phyloP scores from a whole-genome alignment of 2,329 filamentous ascomycete species.

The Calonectria hongkongensis region DNA sequence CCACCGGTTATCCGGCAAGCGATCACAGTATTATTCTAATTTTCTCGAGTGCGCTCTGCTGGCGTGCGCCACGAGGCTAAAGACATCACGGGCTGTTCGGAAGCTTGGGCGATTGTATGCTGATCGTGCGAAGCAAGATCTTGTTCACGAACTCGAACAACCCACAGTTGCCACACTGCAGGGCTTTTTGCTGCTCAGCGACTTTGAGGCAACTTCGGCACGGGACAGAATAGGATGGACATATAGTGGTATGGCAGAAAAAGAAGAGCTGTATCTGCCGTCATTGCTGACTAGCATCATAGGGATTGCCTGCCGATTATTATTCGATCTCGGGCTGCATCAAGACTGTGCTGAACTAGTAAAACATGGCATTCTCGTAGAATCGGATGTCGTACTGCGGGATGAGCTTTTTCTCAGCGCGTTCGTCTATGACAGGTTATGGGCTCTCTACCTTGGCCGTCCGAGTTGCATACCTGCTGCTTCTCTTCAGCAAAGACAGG shows the following conservation, averaged over 20 bases:
- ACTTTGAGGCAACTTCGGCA: conserved; percentile 29
- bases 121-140: conserved; percentile 21
- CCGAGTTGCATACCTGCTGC: conserved; percentile 14
- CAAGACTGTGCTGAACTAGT: conserved; percentile 25
- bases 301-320: conserved; percentile 30
- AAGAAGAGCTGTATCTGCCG: too few relatives aligned
- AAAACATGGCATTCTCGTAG: conserved; percentile 3
- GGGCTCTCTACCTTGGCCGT: conserved; percentile 29
- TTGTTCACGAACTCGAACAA: conserved; percentile 21
- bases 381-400: conserved; percentile 5
- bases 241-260: conserved; percentile 1
- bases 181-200: conserved; percentile 23
- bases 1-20: neutral
- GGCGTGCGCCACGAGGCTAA: conserved; percentile 28
- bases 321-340: conserved; percentile 29
- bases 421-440: conserved; percentile 25
- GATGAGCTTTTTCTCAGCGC: conserved; percentile 16
- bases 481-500: conserved; percentile 3
- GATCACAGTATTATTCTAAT: conserved; percentile 28
- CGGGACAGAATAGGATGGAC: conserved; percentile 32
- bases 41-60: conserved; percentile 23
- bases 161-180: conserved; percentile 23
- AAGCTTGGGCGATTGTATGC: conserved; percentile 23
- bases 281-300: neutral
- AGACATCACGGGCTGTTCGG: conserved; percentile 23